Evolutionary conservation across 805 yeast species (phyloP).

Genomic region (Kuraishia capsulata): DNA sequence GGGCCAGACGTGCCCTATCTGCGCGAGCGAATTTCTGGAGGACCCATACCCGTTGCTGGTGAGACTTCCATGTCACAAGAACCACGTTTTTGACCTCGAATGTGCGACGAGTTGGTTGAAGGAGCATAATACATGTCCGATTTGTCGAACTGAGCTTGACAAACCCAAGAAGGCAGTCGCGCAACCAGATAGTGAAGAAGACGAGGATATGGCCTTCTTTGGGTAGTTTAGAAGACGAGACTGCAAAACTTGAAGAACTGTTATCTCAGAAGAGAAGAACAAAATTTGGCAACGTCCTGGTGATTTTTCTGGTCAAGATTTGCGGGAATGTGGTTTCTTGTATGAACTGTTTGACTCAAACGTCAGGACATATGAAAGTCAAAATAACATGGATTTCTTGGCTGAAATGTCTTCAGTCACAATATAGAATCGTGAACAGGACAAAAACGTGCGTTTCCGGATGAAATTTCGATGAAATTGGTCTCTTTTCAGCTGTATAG

Average conservation of each 20-base stretch:
- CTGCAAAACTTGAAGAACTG: background rate
- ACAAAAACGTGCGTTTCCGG: too few species aligned
- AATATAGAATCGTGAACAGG: too few species aligned
- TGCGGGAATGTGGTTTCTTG: too few species aligned
- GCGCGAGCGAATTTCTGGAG: constrained; percentile 62
- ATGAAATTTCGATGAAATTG: too few species aligned
- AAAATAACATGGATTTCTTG: too few species aligned
- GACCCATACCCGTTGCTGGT: constrained; percentile 79
- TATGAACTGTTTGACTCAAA: too few species aligned
- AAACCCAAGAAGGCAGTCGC: constrained; percentile 31
- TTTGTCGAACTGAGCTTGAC: constrained; percentile 70
- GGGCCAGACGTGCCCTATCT: constrained; percentile 74
- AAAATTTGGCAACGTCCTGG: too few species aligned
- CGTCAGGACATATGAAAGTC: too few species aligned
- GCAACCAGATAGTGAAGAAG: constrained; percentile 40
- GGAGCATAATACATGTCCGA: constrained; percentile 69
- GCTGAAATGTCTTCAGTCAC: too few species aligned
- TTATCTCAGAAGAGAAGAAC: background rate
- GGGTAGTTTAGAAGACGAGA: background rate
- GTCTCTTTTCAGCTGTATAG: too few species aligned
- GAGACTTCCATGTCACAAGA: constrained; percentile 53
- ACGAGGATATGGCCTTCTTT: constrained; percentile 57
- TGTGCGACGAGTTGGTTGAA: constrained; percentile 88
- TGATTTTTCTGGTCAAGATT: too few species aligned
- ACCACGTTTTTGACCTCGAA: constrained; percentile 79